These are phyloP conservation scores for Echinosophora koreensis DNA, from an alignment of 306 rosid species.

Conservation along the genomic window DNA sequence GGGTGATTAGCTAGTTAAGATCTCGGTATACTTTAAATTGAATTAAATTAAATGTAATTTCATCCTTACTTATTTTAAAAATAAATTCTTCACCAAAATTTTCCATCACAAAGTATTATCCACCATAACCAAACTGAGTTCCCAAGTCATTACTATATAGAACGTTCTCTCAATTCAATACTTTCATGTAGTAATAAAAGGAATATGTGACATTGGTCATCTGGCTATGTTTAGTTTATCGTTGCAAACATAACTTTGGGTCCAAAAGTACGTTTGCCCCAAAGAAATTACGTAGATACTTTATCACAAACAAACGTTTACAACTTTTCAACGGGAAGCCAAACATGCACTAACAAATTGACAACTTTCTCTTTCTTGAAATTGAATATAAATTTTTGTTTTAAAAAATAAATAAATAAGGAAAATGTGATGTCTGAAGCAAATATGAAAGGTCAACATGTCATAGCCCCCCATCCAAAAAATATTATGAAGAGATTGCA, in stretches of 20 bases:
- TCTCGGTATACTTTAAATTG: no score
- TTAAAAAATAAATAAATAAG: not conserved
- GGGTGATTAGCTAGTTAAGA: no score
- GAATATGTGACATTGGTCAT: not conserved
- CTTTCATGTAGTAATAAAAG: not conserved
- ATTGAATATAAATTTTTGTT: not conserved
- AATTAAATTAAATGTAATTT: no score
- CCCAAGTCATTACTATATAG: not conserved
- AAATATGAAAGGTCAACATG: slow-evolving; percentile 29
- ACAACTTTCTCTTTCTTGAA: not conserved
- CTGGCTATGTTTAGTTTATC: no score
- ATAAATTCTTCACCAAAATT: no score
- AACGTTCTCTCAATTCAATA: not conserved
- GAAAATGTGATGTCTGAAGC: not conserved
- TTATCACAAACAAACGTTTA: no score
- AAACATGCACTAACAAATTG: no score
- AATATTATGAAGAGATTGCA: slow-evolving; percentile 49
- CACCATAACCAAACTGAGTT: not conserved
- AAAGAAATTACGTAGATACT: no score
- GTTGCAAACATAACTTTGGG: no score
- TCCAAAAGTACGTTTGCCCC: no score
- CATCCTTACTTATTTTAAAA: no score
- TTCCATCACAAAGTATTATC: not conserved
- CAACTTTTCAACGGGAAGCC: no score
- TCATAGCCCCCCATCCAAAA: slow-evolving; percentile 19